Conservation (phyloP, 495 filamentous ascomycete genomes). For the Wilcoxina mikolae region DNA sequence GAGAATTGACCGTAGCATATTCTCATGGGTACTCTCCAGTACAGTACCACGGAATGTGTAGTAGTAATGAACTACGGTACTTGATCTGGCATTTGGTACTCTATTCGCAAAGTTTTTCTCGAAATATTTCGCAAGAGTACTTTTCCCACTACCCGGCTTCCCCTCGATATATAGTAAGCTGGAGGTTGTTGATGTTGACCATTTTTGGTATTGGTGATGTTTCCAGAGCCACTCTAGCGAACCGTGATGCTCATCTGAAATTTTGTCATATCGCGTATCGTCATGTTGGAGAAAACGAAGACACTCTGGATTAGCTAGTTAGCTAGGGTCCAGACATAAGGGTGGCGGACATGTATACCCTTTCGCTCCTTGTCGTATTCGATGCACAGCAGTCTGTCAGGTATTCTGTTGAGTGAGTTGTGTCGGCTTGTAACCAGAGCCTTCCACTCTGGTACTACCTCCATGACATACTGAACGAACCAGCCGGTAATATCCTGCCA, state of each 20-base stretch:
- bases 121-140: constrained; percentile 8
- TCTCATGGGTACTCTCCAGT: neutral
- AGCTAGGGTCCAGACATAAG: neutral
- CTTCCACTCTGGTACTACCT: neutral
- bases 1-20: constrained; percentile 1
- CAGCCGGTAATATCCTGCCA: neutral
- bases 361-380: constrained; percentile 6
- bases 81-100: neutral
- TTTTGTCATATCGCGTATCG: constrained; percentile 9
- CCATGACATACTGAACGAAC: neutral
- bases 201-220: constrained; percentile 1
- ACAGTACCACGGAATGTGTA: neutral
- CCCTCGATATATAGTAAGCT: constrained; percentile 10
- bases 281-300: constrained; percentile 1
- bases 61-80: constrained; percentile 1
- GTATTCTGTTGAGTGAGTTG: neutral
- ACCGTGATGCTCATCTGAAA: neutral
- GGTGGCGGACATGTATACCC: neutral
- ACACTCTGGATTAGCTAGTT: neutral
- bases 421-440: neutral
- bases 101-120: neutral
- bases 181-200: neutral
- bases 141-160: constrained; percentile 13
- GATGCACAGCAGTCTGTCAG: neutral
- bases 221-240: constrained; percentile 6